Conservation (phyloP, 148 eudicot genomes). For the Rheum nobile region DNA sequence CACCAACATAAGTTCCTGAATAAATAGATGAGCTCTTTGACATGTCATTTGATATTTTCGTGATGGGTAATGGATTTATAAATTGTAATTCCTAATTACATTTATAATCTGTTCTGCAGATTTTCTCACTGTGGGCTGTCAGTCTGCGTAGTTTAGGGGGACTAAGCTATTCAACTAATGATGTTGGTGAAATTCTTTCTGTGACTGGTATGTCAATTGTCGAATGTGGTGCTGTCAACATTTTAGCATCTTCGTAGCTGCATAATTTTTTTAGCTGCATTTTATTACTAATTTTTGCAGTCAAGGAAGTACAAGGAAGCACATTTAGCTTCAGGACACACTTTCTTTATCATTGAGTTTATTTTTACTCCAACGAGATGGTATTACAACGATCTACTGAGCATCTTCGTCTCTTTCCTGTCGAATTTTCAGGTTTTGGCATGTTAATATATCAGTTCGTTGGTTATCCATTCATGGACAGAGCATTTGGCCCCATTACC, state of each 20-base stretch:
- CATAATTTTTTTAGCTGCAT: too few relatives aligned
- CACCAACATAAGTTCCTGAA: too few relatives aligned
- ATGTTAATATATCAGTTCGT: slow-evolving; percentile 1
- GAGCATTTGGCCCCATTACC: neutral
- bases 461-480: slow-evolving; percentile 1
- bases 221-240: too few relatives aligned
- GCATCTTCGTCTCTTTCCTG: neutral
- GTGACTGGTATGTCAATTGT: slow-evolving; percentile 36
- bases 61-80: too few relatives aligned
- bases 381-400: neutral
- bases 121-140: slow-evolving; percentile 59
- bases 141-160: slow-evolving; percentile 51
- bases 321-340: too few relatives aligned
- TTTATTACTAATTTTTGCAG: too few relatives aligned
- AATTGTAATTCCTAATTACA: neutral
- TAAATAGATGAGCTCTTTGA: too few relatives aligned
- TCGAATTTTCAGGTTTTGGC: slow-evolving; percentile 3
- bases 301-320: too few relatives aligned
- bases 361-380: too few relatives aligned
- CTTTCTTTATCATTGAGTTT: neutral
- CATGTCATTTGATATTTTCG: too few relatives aligned
- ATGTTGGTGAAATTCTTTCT: slow-evolving; percentile 45
- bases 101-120: slow-evolving; percentile 16
- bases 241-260: too few relatives aligned
- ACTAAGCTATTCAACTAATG: slow-evolving; percentile 42